Percentiles rank a stretch among this genome's conserved stretches.
phyloP scores from a whole-genome alignment of 2,329 filamentous ascomycete genomes.

The Pseudogymnoascus sp. region DNA sequence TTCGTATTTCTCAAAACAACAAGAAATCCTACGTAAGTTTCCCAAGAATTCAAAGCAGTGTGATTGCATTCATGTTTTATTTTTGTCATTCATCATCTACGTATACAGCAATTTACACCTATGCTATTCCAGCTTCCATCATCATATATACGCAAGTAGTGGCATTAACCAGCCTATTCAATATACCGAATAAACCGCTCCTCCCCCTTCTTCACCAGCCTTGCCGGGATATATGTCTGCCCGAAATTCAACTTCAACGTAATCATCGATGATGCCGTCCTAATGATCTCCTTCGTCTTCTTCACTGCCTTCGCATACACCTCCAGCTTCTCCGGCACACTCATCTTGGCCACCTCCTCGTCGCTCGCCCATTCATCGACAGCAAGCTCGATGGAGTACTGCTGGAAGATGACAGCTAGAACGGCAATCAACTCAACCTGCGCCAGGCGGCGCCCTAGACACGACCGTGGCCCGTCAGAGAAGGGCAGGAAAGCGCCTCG shows the following conservation, averaged over 20 bases:
- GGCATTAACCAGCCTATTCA: slow-evolving; percentile 13
- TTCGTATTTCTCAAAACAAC: background rate
- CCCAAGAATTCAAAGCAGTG: background rate
- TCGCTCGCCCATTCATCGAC: slow-evolving; percentile 52
- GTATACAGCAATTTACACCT: background rate
- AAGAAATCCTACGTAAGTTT: background rate
- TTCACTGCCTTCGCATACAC: slow-evolving; percentile 56
- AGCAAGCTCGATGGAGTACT: slow-evolving; percentile 49
- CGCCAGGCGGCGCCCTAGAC: slow-evolving; percentile 50
- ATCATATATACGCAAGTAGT: background rate
- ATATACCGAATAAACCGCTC: slow-evolving; percentile 54
- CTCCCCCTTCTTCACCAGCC: slow-evolving; percentile 59
- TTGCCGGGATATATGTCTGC: slow-evolving; percentile 49
- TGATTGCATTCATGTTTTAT: background rate
- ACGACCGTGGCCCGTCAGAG: slow-evolving; percentile 49
- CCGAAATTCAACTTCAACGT: slow-evolving; percentile 63
- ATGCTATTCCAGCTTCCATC: background rate
- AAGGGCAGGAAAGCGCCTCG: slow-evolving; percentile 53
- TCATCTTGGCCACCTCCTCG: slow-evolving; percentile 47
- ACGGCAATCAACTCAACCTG: slow-evolving; percentile 51
- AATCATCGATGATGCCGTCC: slow-evolving; percentile 52
- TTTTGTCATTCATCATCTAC: background rate
- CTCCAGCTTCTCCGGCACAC: slow-evolving; percentile 35
- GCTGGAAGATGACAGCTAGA: slow-evolving; percentile 48
- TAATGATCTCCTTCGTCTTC: slow-evolving; percentile 45